A percentile compares a stretch with the other conserved stretches of the same genome.
Evolutionary conservation across 148 eudicot genomes (phyloP).

Genomic region (Heliosperma pusillum): DNA sequence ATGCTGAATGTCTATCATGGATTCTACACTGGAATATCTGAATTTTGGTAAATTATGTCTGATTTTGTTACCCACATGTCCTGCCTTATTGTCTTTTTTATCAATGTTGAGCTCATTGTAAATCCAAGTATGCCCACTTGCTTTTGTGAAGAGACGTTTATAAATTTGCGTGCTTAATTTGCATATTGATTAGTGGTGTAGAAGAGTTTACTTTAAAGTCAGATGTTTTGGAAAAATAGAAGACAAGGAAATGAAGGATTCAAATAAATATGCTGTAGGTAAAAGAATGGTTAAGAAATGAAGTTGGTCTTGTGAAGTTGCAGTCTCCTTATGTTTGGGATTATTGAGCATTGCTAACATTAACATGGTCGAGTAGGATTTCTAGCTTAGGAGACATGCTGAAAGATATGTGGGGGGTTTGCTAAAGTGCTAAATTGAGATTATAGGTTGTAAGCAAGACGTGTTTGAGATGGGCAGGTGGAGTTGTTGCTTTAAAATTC

Average conservation of each 20-base stretch:
- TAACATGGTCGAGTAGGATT: background rate
- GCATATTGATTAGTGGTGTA: background rate
- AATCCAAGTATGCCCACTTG: too few relatives aligned
- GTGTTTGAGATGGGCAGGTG: background rate
- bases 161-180: background rate
- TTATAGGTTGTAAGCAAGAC: background rate
- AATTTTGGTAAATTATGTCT: background rate
- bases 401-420: too few relatives aligned
- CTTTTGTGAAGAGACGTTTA: background rate
- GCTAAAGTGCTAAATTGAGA: too few relatives aligned
- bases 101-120: too few relatives aligned
- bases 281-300: background rate
- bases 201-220: background rate
- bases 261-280: too few relatives aligned
- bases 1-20: slow-evolving; percentile 15
- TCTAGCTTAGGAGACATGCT: background rate
- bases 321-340: background rate
- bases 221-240: background rate
- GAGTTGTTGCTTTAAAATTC: too few relatives aligned
- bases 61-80: background rate
- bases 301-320: background rate
- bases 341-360: background rate
- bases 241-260: background rate
- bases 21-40: too few relatives aligned
- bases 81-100: too few relatives aligned